Percentiles rank a stretch among this genome's conserved stretches.
Conservation (phyloP, 495 filamentous ascomycete species). For the Penicillium steckii region DNA sequence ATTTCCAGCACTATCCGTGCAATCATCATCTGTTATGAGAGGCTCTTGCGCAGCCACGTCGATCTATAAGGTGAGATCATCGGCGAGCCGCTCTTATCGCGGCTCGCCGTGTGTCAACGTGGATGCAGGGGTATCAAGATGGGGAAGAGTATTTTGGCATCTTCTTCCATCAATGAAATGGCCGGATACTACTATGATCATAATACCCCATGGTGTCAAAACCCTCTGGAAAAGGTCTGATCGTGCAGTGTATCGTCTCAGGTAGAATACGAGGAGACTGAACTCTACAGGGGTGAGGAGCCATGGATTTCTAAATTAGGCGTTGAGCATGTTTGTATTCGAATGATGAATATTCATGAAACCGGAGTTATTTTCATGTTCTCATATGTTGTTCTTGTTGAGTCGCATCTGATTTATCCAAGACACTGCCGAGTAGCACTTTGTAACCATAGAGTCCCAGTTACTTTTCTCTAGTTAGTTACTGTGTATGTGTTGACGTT, state of each 20-base stretch:
- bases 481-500: too few relatives aligned
- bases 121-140: not conserved
- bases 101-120: constrained; percentile 1
- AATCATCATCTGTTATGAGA: not conserved
- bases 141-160: not conserved
- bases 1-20: not conserved
- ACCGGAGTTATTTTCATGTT: not conserved
- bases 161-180: not conserved
- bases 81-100: constrained; percentile 9
- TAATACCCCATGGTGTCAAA: too few relatives aligned
- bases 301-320: not conserved
- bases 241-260: constrained; percentile 6
- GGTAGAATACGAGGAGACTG: constrained; percentile 12
- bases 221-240: not conserved
- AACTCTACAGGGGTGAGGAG: not conserved
- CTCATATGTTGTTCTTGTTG: not conserved
- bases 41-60: constrained; percentile 23
- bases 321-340: not conserved
- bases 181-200: not conserved
- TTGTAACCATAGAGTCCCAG: too few relatives aligned
- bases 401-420: not conserved
- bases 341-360: not conserved
- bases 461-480: too few relatives aligned
- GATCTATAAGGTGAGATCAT: constrained; percentile 19
- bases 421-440: too few relatives aligned